A percentile compares a stretch with the other conserved stretches of the same genome.
Conservation (phyloP, 495 filamentous ascomycete genomes). For the Penicillium macrosclerotiorum region DNA sequence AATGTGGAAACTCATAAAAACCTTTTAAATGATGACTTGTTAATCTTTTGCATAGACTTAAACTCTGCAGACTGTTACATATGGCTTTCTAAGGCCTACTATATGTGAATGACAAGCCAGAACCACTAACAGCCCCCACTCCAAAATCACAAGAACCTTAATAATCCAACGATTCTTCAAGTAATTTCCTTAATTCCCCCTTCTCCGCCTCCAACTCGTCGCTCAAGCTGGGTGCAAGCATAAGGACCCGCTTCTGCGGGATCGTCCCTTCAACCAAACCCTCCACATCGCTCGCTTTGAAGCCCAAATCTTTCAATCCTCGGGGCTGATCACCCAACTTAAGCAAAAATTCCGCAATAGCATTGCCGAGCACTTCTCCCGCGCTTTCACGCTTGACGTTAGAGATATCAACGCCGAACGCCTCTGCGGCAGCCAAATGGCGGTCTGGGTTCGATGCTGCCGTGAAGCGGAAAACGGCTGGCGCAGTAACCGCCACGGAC, state of each 20-base stretch:
- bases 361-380: constrained; percentile 81
- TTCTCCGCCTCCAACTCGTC: constrained; percentile 61
- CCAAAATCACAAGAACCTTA: constrained; percentile 13
- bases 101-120: too few relatives aligned
- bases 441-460: constrained; percentile 86
- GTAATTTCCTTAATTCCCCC: constrained; percentile 60
- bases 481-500: constrained; percentile 89
- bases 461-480: constrained; percentile 92
- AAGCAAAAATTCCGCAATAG: constrained; percentile 73
- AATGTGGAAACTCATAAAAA: too few relatives aligned
- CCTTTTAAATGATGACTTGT: too few relatives aligned
- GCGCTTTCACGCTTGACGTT: constrained; percentile 84
- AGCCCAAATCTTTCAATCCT: constrained; percentile 82
- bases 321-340: constrained; percentile 86
- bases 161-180: constrained; percentile 67
- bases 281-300: constrained; percentile 69
- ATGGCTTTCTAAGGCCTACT: too few relatives aligned
- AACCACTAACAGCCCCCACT: background rate
- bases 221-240: constrained; percentile 82
- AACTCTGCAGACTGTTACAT: too few relatives aligned
- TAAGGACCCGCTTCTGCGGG: constrained; percentile 84
- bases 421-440: constrained; percentile 84
- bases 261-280: constrained; percentile 89
- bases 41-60: too few relatives aligned
- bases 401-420: constrained; percentile 84